Conservation (phyloP, 2,329 filamentous ascomycete genomes). For the Trichocomaceae sp. region DNA sequence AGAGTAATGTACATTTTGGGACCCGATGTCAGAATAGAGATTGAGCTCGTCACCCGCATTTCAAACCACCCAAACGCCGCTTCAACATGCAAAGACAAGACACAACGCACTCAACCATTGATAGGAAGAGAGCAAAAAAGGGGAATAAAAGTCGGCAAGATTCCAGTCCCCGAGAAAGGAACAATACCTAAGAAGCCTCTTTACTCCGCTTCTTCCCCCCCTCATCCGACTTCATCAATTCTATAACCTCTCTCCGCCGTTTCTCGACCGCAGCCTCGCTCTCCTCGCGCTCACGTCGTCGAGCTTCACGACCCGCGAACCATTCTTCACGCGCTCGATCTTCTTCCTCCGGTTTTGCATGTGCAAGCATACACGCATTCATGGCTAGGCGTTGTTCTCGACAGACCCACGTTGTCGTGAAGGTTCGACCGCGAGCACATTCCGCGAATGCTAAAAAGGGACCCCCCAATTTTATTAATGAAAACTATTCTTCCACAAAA, state of each 20-base stretch:
- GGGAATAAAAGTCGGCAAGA: too few relatives aligned
- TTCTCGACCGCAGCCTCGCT: constrained; percentile 44
- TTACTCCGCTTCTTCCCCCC: constrained; percentile 17
- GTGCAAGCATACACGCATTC: constrained; percentile 87
- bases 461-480: not conserved
- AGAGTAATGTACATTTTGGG: constrained; percentile 9
- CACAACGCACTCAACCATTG: too few relatives aligned
- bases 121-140: too few relatives aligned
- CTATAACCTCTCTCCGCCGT: constrained; percentile 36
- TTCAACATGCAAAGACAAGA: constrained; percentile 11
- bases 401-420: constrained; percentile 83
- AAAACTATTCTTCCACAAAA: not conserved
- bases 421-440: constrained; percentile 78
- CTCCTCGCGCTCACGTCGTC: constrained; percentile 60
- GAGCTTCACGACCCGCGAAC: constrained; percentile 71
- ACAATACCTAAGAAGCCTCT: not conserved
- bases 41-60: not conserved
- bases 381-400: constrained; percentile 71
- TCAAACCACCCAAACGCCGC: constrained; percentile 5
- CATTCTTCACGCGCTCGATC: constrained; percentile 89
- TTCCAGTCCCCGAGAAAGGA: not conserved
- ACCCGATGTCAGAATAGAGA: constrained; percentile 4
- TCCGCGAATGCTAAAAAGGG: constrained; percentile 68
- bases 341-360: constrained; percentile 77
- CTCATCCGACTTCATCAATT: constrained; percentile 36